Conservation (phyloP, 2,329 filamentous ascomycete species). For the Aspergillus sp. region DNA sequence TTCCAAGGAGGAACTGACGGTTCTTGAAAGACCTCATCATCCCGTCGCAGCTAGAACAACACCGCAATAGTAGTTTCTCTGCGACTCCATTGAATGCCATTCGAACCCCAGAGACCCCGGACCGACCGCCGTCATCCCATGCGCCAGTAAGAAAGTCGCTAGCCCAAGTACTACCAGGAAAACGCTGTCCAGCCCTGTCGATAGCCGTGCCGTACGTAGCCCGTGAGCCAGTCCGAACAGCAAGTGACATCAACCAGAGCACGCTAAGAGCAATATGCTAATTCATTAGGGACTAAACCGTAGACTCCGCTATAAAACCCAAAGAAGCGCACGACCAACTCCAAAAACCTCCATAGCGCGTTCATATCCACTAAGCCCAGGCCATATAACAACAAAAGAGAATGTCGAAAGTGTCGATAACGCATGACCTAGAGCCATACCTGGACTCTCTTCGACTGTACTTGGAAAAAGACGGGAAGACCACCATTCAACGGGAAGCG, state of each 20-base stretch:
- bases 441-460: slow-evolving; percentile 30
- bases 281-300: slow-evolving; percentile 17
- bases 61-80: background rate
- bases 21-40: background rate
- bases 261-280: slow-evolving; percentile 19
- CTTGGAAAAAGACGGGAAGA: slow-evolving; percentile 15
- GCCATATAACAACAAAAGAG: background rate
- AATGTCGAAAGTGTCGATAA: slow-evolving; percentile 33
- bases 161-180: background rate
- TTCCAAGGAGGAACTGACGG: slow-evolving; percentile 23
- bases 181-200: background rate
- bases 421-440: slow-evolving; percentile 30
- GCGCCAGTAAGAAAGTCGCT: slow-evolving; percentile 5
- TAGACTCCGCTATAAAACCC: slow-evolving; percentile 12
- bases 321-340: background rate
- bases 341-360: slow-evolving; percentile 3
- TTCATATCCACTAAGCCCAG: background rate
- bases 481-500: background rate
- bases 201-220: background rate
- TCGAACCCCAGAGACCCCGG: background rate
- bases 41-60: background rate
- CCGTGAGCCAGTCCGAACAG: slow-evolving; percentile 7
- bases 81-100: background rate
- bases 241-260: slow-evolving; percentile 12
- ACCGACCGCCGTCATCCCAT: background rate